These are phyloP conservation scores for Blastocystis sp. DNA, from an alignment of 352 stramenopile species.

Conservation along the genomic window DNA sequence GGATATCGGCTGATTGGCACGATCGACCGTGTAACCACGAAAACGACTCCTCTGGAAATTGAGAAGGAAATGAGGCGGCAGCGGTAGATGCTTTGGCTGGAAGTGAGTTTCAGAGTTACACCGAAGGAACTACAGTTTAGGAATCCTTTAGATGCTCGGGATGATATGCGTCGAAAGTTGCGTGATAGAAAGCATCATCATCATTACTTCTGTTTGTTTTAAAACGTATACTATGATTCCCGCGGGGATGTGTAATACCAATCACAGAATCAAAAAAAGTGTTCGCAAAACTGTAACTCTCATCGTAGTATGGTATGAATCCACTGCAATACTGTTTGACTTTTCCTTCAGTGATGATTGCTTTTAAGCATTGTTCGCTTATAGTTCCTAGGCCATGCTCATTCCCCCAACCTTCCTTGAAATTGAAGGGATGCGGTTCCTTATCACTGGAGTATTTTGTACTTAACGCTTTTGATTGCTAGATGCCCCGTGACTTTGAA, in stretches of 20 bases:
- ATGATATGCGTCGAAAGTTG: neutral
- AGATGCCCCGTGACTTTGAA: conserved; percentile 61
- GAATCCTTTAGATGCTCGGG: conserved; percentile 21
- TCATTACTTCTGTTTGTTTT: neutral
- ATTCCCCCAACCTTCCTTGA: conserved; percentile 58
- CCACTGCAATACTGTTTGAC: neutral
- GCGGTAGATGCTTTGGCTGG: neutral
- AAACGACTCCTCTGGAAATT: conserved; percentile 11
- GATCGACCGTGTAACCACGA: conserved; percentile 28
- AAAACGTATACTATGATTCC: neutral
- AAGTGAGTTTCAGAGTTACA: neutral
- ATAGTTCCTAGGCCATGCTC: neutral
- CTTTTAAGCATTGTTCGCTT: neutral
- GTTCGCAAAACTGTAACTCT: neutral
- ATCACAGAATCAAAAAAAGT: neutral
- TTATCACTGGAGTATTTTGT: conserved; percentile 52
- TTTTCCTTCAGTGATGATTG: neutral
- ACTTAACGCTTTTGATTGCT: neutral
- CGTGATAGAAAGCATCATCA: neutral
- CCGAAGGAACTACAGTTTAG: conserved; percentile 49
- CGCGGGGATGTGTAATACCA: neutral
- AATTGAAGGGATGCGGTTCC: conserved; percentile 58
- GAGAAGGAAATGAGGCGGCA: conserved; percentile 17
- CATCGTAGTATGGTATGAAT: neutral
- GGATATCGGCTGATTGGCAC: neutral